These are phyloP conservation scores for Globisporangium emineosum DNA, from an alignment of 352 stramenopile genomes.

Conservation along the genomic window DNA sequence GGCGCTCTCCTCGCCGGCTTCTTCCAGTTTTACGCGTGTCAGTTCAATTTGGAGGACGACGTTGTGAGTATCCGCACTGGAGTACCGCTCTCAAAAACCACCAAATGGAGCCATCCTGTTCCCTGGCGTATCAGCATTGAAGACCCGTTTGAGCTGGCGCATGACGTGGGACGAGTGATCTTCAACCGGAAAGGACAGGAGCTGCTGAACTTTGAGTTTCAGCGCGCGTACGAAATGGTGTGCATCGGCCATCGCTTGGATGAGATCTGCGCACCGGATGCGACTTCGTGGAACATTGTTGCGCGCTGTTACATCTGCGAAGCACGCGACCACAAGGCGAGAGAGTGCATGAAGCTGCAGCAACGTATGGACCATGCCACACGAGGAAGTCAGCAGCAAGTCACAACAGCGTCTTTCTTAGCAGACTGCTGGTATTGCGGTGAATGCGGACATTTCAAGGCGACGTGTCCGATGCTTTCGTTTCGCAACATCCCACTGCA, in stretches of 20 bases:
- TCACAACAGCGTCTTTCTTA: slow-evolving; percentile 24
- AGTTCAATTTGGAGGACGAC: slow-evolving; percentile 94
- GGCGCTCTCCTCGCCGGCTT: slow-evolving; percentile 93
- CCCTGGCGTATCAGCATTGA: slow-evolving; percentile 84
- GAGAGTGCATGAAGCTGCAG: slow-evolving; percentile 48
- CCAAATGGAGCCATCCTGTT: slow-evolving; percentile 63
- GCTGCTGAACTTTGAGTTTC: slow-evolving; percentile 56
- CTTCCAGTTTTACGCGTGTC: slow-evolving; percentile 95
- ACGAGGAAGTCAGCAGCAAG: background rate
- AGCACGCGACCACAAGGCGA: slow-evolving; percentile 42
- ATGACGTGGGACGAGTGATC: slow-evolving; percentile 78
- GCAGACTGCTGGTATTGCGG: slow-evolving; percentile 82
- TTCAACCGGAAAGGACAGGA: slow-evolving; percentile 71
- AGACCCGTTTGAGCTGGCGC: slow-evolving; percentile 80
- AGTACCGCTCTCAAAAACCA: slow-evolving; percentile 52
- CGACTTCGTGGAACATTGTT: slow-evolving; percentile 42
- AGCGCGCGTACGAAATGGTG: slow-evolving; percentile 52
- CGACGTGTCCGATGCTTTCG: slow-evolving; percentile 64
- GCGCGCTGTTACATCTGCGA: slow-evolving; percentile 70
- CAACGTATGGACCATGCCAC: background rate
- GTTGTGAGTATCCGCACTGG: slow-evolving; percentile 92
- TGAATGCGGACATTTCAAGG: slow-evolving; percentile 68
- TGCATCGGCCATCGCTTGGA: slow-evolving; percentile 40
- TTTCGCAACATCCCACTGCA: slow-evolving; percentile 48
- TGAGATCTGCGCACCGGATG: slow-evolving; percentile 48